Conservation (phyloP, 495 filamentous ascomycete species). For the Aspergillus bertholletiae region DNA sequence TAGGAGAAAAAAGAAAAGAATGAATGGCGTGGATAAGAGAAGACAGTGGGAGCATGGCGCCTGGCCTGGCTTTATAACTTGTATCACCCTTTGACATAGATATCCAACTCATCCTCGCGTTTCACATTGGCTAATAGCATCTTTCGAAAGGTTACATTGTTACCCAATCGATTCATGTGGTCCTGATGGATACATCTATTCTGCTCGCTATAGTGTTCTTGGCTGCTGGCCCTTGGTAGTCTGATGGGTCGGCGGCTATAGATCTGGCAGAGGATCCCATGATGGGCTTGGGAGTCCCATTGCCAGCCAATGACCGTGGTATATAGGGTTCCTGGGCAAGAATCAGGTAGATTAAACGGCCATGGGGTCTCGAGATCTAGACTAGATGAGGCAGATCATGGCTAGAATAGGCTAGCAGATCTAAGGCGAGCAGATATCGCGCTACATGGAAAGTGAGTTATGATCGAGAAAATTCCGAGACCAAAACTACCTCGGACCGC, state of each 20-base stretch:
- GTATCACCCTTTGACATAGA: no score
- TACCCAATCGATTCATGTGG: not conserved
- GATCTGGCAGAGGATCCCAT: not conserved
- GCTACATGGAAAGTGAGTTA: not conserved
- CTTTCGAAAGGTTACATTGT: not conserved
- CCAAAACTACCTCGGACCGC: not conserved
- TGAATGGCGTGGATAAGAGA: not conserved
- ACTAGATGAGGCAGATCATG: not conserved
- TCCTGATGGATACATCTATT: no score
- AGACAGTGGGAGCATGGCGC: no score
- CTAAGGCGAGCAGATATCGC: not conserved
- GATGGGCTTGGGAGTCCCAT: not conserved
- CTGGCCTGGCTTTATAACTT: not conserved
- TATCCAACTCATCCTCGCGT: not conserved
- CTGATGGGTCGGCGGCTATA: not conserved
- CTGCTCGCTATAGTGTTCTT: no score
- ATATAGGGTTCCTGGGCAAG: not conserved
- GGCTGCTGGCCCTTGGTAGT: no score
- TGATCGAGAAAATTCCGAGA: not conserved
- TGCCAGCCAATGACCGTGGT: not conserved
- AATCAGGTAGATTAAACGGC: not conserved
- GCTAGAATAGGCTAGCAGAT: not conserved
- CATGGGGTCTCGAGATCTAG: not conserved
- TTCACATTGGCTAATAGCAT: not conserved
- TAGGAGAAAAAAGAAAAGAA: not conserved